These are phyloP conservation scores for Marsdenia floribunda DNA, from an alignment of 257 asterid species.

Conservation along the genomic window DNA sequence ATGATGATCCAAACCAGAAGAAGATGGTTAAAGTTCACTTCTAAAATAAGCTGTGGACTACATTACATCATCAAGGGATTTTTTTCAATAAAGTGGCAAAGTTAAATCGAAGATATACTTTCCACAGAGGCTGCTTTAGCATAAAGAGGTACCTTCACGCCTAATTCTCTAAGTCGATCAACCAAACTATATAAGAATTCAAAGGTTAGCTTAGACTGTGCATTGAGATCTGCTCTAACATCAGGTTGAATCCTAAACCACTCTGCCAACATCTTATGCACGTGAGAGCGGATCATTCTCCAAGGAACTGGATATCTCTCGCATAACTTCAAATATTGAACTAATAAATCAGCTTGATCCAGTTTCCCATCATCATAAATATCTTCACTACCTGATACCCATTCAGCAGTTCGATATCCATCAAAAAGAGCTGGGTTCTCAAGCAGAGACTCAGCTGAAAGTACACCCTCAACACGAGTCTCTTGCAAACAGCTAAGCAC, in stretches of 20 bases:
- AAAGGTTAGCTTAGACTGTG: conserved; percentile 62
- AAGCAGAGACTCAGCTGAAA: conserved; percentile 90
- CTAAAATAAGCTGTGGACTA: neutral
- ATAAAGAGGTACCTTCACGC: conserved; percentile 60
- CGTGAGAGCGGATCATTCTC: conserved; percentile 92
- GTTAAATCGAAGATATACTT: conserved; percentile 22
- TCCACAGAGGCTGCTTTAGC: conserved; percentile 31
- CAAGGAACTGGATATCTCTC: conserved; percentile 92
- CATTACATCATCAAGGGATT: neutral
- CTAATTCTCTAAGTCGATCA: conserved; percentile 60
- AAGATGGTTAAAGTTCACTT: neutral
- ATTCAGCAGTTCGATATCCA: conserved; percentile 72
- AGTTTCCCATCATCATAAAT: conserved; percentile 39
- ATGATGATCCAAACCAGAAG: neutral
- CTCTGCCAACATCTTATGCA: conserved; percentile 89
- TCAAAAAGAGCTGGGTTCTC: conserved; percentile 95
- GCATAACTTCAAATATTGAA: conserved; percentile 68
- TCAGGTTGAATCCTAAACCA: conserved; percentile 77
- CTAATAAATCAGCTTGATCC: conserved; percentile 69
- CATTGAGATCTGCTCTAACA: conserved; percentile 69
- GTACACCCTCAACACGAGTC: conserved; percentile 79
- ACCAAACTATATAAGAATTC: conserved; percentile 67
- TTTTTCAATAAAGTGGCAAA: conserved; percentile 5
- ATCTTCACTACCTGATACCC: conserved; percentile 42
- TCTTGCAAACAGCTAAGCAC: conserved; percentile 60